Evolutionary conservation across 495 filamentous ascomycete species (phyloP), one percentile per base, ranked within the genome.

Genomic region (Halenospora varia): DNA sequence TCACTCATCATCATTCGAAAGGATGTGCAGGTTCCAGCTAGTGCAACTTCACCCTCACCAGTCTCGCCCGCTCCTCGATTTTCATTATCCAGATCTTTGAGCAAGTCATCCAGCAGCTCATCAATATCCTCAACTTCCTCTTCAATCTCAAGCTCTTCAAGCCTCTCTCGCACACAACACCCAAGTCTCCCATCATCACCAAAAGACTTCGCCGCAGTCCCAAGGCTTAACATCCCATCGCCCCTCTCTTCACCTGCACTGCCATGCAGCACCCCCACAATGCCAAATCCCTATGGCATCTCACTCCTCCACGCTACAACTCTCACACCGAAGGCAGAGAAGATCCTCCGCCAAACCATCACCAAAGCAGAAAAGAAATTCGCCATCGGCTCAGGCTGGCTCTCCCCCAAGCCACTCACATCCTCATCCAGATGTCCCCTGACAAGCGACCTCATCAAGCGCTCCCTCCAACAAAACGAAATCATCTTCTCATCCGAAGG

Each of bases 401-500:
- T 80, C 22, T 68, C 72, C 0, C 56, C 58, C 3, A 25, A 41
- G 1, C 67, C 20, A 53, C 71, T 39, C 66, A 73, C 25, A 61
- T 67, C 1, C 63, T 71, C 3, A 61, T 70, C 46, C 2, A 50
- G 66, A 1, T 73, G 75, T 41, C 66, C 71, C 20, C 60, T 76
- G 1, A 74, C 76, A 0, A 66, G 60, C 19, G 76, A 88, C 57
- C 73, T 91, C 2, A 72, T 88, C 25, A 74, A 81, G 29, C 80
- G 84, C 49, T 89, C 86, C 9, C 76, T 88, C 23, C 64, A 75
- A 44, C 87, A 89, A 64, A 86, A 89, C 62, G 82, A 88, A 49
- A 73, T 86, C 25, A 71, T 90, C 53, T 90, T 87, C 74, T 79
- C 82, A 24, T 81, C 84, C n/a, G 85, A 86, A 47, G 84, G 83